Evolutionary conservation across 768 basidiomycete genomes (phyloP), one percentile per base, ranked within the genome.

Genomic region (Rhodotorula graminis): DNA sequence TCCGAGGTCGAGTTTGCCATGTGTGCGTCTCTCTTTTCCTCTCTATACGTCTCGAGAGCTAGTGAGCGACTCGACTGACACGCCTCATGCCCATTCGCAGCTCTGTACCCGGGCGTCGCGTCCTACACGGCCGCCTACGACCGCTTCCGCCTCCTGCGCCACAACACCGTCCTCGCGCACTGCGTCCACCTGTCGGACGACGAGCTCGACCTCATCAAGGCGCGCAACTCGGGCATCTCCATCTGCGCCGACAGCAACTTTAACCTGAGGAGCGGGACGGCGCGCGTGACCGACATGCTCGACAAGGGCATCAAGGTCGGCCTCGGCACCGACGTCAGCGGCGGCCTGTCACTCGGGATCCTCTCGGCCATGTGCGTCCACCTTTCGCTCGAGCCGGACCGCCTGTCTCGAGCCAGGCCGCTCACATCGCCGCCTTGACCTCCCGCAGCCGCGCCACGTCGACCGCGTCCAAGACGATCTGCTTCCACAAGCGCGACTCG

Each of bases 251-350:
- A 62, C 19, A 75, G 74, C 78, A 98, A 97, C 80, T 90, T 95
- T 80, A 90, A 95, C 82, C 80, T 98, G 62, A 85, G 88, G 49
- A 93, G 91, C 74, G 95, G 95, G 2, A 84, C 91, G 42, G 89
- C 93, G 3, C 86, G 86, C 27, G 86, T 97, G 12, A 91, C 90
- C 6, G 82, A 84, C 72, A 88, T 89, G 81, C 83, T 97, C 21
- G 93, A 97, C 80, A 82, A 81, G 59, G 93, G 91, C 6, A 86
- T 97, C 80, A 96, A 96, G 85, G 93, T 97, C 72, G 92, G 93
- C 27, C 83, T 98, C n/a, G 95, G 95, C 5, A 94, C 94, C 2
- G 78, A 78, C 57, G 73, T 90, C 65, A 90, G 92, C 3, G 95
- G 95, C 19, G 94, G 95, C 9, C 91, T 87, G 80, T 87, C 86